Evolutionary conservation across 495 filamentous ascomycete species (phyloP).

Genomic region (Aspergillus avenaceus): DNA sequence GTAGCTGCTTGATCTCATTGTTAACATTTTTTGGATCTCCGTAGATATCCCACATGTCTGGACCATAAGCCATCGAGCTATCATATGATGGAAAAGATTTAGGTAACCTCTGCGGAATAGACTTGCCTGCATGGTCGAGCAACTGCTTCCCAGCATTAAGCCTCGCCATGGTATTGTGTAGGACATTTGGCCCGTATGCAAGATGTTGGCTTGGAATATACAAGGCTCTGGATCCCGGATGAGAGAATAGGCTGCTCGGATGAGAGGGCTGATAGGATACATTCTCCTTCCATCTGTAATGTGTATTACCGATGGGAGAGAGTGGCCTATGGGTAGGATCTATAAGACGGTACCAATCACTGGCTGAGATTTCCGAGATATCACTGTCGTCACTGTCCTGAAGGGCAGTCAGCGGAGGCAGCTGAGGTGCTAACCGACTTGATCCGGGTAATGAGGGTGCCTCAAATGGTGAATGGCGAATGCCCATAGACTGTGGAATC

Average conservation of each 20-base stretch:
- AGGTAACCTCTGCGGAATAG: constrained; percentile 1
- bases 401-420: background rate
- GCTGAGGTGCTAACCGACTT: background rate
- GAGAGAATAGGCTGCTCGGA: background rate
- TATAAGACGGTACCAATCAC: constrained; percentile 71
- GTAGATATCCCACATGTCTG: constrained; percentile 16
- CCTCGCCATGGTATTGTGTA: constrained; percentile 18
- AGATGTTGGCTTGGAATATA: too few species aligned
- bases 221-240: background rate
- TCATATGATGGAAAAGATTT: background rate
- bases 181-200: constrained; percentile 8
- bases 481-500: background rate
- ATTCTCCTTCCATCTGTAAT: background rate
- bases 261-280: background rate
- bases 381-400: constrained; percentile 28
- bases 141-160: constrained; percentile 9
- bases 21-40: constrained; percentile 54
- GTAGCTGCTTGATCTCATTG: constrained; percentile 62
- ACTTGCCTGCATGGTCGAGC: constrained; percentile 6
- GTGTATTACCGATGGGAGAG: background rate
- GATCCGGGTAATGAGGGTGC: background rate
- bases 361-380: constrained; percentile 31
- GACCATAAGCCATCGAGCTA: background rate
- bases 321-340: constrained; percentile 67
- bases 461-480: background rate